Evolutionary conservation across 1,284 basidiomycete genomes (phyloP), one percentile per base, ranked within the genome.

Genomic region (Cryptococcus hybrid): DNA sequence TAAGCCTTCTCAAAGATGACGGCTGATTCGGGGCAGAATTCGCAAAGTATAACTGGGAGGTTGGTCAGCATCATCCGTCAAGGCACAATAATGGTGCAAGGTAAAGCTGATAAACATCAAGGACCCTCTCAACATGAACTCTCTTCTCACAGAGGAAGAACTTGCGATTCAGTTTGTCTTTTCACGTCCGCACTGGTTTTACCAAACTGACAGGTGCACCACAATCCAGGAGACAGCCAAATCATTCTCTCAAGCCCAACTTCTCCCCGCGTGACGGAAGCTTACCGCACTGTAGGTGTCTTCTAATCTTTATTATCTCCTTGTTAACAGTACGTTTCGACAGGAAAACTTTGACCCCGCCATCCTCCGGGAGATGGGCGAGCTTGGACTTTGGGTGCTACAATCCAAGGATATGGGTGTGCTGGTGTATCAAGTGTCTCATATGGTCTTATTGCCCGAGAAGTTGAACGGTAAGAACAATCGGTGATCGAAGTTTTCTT

Each of bases 331-430:
- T 15, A 36, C 42, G 42, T 35, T 9, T 44, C 47, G 36, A 8
- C 53, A 72, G 68, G 75, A 75, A 91, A 88, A 88, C 65, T 95
- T 92, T 78, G 84, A 94, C 75, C 83, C 83, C 57, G 79, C 82
- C 13, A 86, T 94, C 58, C 80, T 98, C 38, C 85, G 85, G 11
- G 90, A 94, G 71, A 94, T 98, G 89, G 94, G 94, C n/a, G 83
- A 87, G 61, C 82, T 97, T 3, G 95, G 95, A 3, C 79, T 98
- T 82, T 97, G 1, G 94, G 94, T 0, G 86, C 93, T 1, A 97
- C 93, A 0, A 97, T 98, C 65, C 75, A 89, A 60, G 94, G 92
- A 1, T 96, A 97, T 70, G 92, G 90, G 36, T 99, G 94, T 73
- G 94, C 94, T 0, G 94, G 95, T n/a, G 88, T 87, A 30, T 89